Base-by-base conservation (phyloP, 2,329 filamentous ascomycete genomes). In the Neopestalotiopsis clavispora region DNA sequence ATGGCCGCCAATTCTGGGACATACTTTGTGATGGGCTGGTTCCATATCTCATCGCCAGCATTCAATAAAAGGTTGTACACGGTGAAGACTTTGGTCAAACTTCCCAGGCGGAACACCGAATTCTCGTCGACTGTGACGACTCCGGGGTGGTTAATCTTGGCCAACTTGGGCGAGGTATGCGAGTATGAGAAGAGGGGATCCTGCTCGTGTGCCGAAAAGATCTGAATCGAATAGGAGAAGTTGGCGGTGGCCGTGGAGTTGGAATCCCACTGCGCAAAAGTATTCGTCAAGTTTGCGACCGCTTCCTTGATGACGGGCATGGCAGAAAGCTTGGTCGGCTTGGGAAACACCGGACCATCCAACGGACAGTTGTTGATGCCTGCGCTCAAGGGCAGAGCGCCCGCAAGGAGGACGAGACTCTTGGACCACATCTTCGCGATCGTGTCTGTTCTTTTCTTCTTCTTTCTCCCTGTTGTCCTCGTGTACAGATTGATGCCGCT, bases 71-170 rank as follows among this genome's bases (percentile, higher is more conserved):
- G 75, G 0, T 79, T 59, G 28, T 80, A 76, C 20, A 81, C 77
- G 0, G 82, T 83, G 71, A 80, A 81, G 20, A 83, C 68, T 69
- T 84, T 85, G 1, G 81, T 83, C 34, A 82, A 66, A 62, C 82
- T 84, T 0, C 78, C 82, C 17, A 84, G 75, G 10, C 83, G 79
- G 70, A 83, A 84, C 2, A 84, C 77, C 0, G 80, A 83, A 68
- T 85, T 74, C 7, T 77, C 76, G 40, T 81, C 77, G 3, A 85
- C 76, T 1, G 73, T 73, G 9, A 70, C 76, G 7, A 80, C 77
- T 0, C 81, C 80, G 9, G 75, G 73, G 4, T 76, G 73, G 17
- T 72, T 73, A 30, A 72, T 69, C 30, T 65, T 71, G 38, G 66
- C 72, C 14, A 79, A 71, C 7, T 71, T 72, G 10, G 77, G 76